phyloP scores from a whole-genome alignment of 371 early-diverging fungal species.

The Mortierella sp. region DNA sequence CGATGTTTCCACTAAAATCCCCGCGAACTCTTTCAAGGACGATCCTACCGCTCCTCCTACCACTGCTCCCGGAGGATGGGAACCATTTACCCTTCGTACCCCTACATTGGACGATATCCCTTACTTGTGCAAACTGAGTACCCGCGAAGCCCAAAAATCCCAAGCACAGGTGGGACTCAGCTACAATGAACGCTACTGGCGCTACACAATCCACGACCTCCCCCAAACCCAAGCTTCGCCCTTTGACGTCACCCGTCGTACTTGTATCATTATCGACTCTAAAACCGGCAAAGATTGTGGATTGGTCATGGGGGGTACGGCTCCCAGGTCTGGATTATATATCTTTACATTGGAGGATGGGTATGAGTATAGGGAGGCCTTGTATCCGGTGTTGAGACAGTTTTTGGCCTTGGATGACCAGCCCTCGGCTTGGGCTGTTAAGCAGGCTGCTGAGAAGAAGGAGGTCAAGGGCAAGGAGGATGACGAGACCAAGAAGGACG shows the following conservation, averaged over 20 bases:
- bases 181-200: constrained; percentile 39
- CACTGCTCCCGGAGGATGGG: not conserved
- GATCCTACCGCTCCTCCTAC: not conserved
- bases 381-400: constrained; percentile 37
- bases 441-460: constrained; percentile 8
- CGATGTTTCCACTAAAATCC: not conserved
- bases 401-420: not conserved
- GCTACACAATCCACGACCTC: constrained; percentile 20
- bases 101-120: constrained; percentile 38
- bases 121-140: constrained; percentile 33
- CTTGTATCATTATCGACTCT: constrained; percentile 37
- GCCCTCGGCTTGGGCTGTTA: constrained; percentile 17
- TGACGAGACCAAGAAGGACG: not conserved
- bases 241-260: constrained; percentile 1
- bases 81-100: constrained; percentile 13
- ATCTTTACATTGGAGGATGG: constrained; percentile 37
- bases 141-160: constrained; percentile 12
- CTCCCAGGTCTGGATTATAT: not conserved
- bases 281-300: constrained; percentile 33
- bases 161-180: constrained; percentile 18
- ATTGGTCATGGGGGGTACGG: not conserved
- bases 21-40: not conserved
- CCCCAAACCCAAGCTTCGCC: not conserved
- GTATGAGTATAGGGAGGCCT: constrained; percentile 25
- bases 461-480: not conserved